Evolutionary conservation across 192 early-diverging fungal genomes (phyloP).

Genomic region (Coemansia sp.): DNA sequence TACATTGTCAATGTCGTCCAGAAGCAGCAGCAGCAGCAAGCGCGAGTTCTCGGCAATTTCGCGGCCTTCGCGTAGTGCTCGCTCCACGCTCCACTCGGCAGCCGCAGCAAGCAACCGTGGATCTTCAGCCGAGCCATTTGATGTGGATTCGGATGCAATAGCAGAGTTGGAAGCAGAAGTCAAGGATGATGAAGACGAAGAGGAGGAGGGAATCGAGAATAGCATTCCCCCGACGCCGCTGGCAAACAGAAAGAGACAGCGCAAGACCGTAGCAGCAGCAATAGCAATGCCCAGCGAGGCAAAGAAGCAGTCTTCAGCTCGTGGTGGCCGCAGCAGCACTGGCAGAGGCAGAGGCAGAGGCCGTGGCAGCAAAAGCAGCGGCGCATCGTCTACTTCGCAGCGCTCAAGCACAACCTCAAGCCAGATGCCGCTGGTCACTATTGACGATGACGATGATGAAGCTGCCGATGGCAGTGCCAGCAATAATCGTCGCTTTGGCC

Average conservation of each 20-base stretch:
- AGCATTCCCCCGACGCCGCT: not conserved
- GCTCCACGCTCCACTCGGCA: conserved; percentile 17
- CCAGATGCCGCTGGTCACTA: conserved; percentile 25
- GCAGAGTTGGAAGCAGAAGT: not conserved
- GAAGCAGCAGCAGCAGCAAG: conserved; percentile 2
- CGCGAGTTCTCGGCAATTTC: conserved; percentile 10
- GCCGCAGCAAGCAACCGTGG: not conserved
- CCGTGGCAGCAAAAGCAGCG: not conserved
- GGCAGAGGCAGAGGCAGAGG: conserved; percentile 27
- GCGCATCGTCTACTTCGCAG: conserved; percentile 11
- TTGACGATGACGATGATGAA: conserved; percentile 18
- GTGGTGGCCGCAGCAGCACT: conserved; percentile 16
- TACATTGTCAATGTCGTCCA: not conserved
- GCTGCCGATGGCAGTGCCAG: not conserved
- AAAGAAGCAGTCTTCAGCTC: conserved; percentile 1
- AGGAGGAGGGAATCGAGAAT: not conserved
- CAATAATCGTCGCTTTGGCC: conserved; percentile 16
- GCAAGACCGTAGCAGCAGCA: conserved; percentile 6
- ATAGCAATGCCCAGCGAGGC: not conserved
- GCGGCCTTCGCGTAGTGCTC: conserved; percentile 44
- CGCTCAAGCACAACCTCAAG: conserved; percentile 15
- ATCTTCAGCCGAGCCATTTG: conserved; percentile 1
- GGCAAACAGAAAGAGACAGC: conserved; percentile 11
- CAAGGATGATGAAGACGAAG: not conserved
- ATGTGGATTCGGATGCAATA: not conserved